Percentiles rank a stretch among this genome's conserved stretches.
Evolutionary conservation across 139 green algal species (phyloP).

Genomic region (Mychonastes homosphaera): DNA sequence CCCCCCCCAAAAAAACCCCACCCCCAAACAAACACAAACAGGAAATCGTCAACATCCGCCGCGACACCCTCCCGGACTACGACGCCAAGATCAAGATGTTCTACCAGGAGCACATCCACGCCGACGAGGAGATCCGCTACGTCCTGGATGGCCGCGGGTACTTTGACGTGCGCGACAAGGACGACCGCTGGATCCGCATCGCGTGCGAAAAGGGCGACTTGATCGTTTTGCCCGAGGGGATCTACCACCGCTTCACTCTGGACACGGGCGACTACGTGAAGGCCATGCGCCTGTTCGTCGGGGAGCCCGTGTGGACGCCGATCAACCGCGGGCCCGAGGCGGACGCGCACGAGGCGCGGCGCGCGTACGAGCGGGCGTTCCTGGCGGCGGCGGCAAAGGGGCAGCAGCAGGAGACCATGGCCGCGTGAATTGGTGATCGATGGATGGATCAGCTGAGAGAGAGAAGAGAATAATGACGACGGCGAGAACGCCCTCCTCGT

Average conservation of each 20-base stretch:
- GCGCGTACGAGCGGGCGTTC: too few relatives aligned
- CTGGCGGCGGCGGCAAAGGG: too few relatives aligned
- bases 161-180: constrained; percentile 86
- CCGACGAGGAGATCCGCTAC: constrained; percentile 89
- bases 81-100: constrained; percentile 92
- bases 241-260: constrained; percentile 95
- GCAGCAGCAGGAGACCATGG: too few relatives aligned
- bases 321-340: constrained; percentile 67
- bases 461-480: too few relatives aligned
- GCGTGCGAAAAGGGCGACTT: constrained; percentile 63
- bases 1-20: too few relatives aligned
- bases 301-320: constrained; percentile 88
- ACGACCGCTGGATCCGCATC: constrained; percentile 90
- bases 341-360: too few relatives aligned
- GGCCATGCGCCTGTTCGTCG: constrained; percentile 89
- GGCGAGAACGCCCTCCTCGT: too few relatives aligned
- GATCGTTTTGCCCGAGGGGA: constrained; percentile 87
- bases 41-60: constrained; percentile 65
- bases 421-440: too few relatives aligned
- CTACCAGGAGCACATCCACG: constrained; percentile 91
- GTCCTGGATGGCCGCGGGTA: constrained; percentile 53
- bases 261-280: constrained; percentile 80
- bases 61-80: constrained; percentile 69
- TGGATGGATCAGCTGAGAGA: too few relatives aligned
- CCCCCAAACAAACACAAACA: too few relatives aligned